Base-by-base conservation (phyloP, 805 yeast species). In the Wickerhamiella brachini region DNA sequence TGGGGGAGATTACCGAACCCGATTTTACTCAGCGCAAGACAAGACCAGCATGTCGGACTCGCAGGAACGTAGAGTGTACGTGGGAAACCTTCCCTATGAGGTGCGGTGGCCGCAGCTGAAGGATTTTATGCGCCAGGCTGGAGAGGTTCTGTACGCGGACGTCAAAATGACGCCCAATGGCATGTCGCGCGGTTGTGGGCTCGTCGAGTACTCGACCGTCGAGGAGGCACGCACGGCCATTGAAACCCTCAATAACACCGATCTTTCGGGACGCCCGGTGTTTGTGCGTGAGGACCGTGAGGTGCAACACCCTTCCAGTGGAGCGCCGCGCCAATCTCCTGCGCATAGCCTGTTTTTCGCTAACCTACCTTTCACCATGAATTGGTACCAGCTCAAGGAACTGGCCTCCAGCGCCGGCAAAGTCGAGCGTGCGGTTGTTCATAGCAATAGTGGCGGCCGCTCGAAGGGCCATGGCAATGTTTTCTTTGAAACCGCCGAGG, bases 381-480 rank as follows among this genome's bases (percentile, higher is more conserved):
- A 77, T 56, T 85, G 95, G 95, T 87, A 83, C 64, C 84, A 83
- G 47, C 72, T 89, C 59, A 85, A 88, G 65, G 95, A 88, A 62
- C 69, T 88, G 60, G 85, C 89, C 75, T 76, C 84, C 58, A 76
- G 74, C 46, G 81, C 77, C 54, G 97, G 96, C 29, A 75, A 71
- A 49, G 85, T 89, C n/a, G 71, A 76, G 21, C 79, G 93, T 50
- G 95, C 95, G 1, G 95, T 87, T 63, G 80, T 89, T 20, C 77
- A 78, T 63, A 64, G 71, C 48, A 83, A 79, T 58, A 72, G 69
- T 42, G 72, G 76, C 57, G 94, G 95, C 23, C 79, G 83, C 59
- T 85, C 95, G 6, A 78, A 81, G 66, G 97, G 97, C 2, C 81
- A 78, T 59, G 97, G 95, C 49, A 83, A 84, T 10, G 95, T 88